Base-by-base conservation (phyloP, 2,329 filamentous ascomycete species). In the Beauveria pseudobassiana region DNA sequence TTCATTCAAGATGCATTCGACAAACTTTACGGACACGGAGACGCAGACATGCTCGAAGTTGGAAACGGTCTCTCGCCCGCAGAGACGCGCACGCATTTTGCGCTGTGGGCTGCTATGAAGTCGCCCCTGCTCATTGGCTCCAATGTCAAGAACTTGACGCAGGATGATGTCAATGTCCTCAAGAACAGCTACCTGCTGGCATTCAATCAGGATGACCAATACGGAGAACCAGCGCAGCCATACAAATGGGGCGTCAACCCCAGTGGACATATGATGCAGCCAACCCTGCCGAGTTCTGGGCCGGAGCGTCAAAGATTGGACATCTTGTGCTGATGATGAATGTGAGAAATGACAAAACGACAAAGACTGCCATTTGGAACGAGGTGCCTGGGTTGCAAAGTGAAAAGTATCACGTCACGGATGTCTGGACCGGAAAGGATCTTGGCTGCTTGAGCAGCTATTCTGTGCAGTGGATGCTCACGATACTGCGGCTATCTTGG, bases 1-100 rank as follows among this genome's bases (percentile, higher is more conserved):
- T n/a, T 74, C 73, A 30, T 80, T 82, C 66, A 67, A 74, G 55
- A 69, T 77, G 63, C 73, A 80, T 59, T 69, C 71, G 5, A 75
- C 73, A 30, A 70, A 77, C 38, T 83, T 64, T 81, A 78, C 71
- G 77, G 78, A 12, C 77, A 78, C 64, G 78, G 77, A 5, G 81
- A 84, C 64, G 73, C 75, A 12, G 80, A 82, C 59, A 81, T 82
- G 75, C 73, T 77, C 8, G 79, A 82, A 66, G 72, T 83, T 7
- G 80, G 80, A 24, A 83, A 82, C 65, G 77, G 75, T 0, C 68
- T 82, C 50, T 80, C 76, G 0, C 43, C 70, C 0, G 74, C 72
- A 1, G 79, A 83, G 70, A 76, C 76, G 38, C 71, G 78, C 20
- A 76, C 77, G 2, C 80, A 83, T 65, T 82, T 82, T 65, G 77